Base-by-base conservation (phyloP, 163 green algal species). In the Scenedesmus sp. region DNA sequence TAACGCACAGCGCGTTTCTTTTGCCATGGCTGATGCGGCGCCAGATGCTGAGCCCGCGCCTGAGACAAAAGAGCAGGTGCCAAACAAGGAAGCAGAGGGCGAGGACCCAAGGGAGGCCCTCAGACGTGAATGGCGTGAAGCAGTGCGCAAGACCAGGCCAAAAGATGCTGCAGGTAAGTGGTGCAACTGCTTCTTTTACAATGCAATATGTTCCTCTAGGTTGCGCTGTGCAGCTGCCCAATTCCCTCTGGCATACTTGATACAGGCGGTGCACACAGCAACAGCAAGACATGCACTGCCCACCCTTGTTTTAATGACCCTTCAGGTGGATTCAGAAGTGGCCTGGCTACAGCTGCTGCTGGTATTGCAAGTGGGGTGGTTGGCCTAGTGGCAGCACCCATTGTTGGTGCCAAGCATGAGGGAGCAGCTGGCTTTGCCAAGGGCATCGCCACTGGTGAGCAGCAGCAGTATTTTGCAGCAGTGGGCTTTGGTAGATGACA, bases 371-470 rank as follows among this genome's bases (percentile, higher is more conserved):
- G 33, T 26, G 97, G 97, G 22, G 91, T 93, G 22, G 95, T 91
- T 0, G 93, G 93, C 24, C 91, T 99, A 18, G 91, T 99, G 15
- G 97, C 95, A 6, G 96, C 95, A 0, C 97, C 97, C 1, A 92
- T 96, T 13, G 89, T 98, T 0, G 96, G 96, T 20, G 97, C 97
- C 0, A 89, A 94, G 26, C 90, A 96, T 30, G 95, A 97, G 1
- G 97, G 97, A 26, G 85, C 95, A 2, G 85, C 86, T 13, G 97
- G 97, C 0, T 97, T 98, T 92, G 95, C 95, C 70, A 98, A 98
- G 81, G 97, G 97, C 0, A 83, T 97, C 0, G 95, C 92, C 0
- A 94, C 95, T 92, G 96, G 96, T 97, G 53, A 26, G 85, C 33
- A 43, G 40, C 4, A 6, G 20, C 65, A 37, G 35, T 13, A 76